Percentiles rank a stretch among this genome's conserved stretches.
phyloP scores from a whole-genome alignment of 2,329 filamentous ascomycete genomes.

The Penicillium polonicum region DNA sequence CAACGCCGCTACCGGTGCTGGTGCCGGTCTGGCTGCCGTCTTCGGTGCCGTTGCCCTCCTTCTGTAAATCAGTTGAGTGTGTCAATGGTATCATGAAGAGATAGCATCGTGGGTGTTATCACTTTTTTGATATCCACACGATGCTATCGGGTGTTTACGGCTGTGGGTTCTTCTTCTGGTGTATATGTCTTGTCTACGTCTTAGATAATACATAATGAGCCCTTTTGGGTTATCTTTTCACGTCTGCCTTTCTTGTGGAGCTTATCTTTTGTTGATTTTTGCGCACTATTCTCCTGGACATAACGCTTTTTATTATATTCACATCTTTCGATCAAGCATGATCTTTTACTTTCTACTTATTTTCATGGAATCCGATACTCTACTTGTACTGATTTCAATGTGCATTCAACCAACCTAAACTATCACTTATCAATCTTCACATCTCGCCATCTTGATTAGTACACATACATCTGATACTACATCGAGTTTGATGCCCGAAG shows the following conservation, averaged over 20 bases:
- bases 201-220: slow-evolving; percentile 45
- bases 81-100: slow-evolving; percentile 6
- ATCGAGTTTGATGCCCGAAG: background rate
- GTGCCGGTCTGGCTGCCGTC: slow-evolving; percentile 54
- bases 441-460: background rate
- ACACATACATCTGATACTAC: background rate
- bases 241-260: slow-evolving; percentile 11
- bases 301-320: slow-evolving; percentile 13
- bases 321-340: slow-evolving; percentile 11
- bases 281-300: slow-evolving; percentile 15
- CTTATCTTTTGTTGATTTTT: slow-evolving; percentile 7
- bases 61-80: slow-evolving; percentile 36
- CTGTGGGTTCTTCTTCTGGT: slow-evolving; percentile 2
- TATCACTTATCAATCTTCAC: background rate
- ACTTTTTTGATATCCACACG: background rate
- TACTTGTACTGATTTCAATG: too few species aligned
- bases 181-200: slow-evolving; percentile 9
- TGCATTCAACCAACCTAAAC: background rate
- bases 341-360: slow-evolving; percentile 1
- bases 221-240: slow-evolving; percentile 13
- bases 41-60: slow-evolving; percentile 52
- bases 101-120: background rate
- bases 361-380: background rate
- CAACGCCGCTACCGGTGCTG: slow-evolving; percentile 48
- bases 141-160: slow-evolving; percentile 13